Percentiles rank a stretch among this genome's conserved stretches.
These are phyloP conservation scores for Micractinium sp. DNA, from an alignment of 139 green algal species.

Conservation along the genomic window DNA sequence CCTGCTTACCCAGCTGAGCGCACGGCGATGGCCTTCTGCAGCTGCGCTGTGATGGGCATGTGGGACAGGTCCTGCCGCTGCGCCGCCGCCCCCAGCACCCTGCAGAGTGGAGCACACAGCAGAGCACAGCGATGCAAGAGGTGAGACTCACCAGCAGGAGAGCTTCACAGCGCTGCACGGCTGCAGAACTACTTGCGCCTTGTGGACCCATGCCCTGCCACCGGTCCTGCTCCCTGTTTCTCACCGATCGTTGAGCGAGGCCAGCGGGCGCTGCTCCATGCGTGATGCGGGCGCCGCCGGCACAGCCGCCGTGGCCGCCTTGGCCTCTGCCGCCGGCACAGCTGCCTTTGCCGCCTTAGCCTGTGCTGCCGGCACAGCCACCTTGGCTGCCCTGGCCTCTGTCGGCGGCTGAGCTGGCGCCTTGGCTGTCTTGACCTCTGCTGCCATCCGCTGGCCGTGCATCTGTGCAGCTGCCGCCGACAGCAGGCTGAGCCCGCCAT, in stretches of 20 bases:
- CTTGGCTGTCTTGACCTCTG: background rate
- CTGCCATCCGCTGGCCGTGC: background rate
- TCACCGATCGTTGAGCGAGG: slow-evolving; percentile 6
- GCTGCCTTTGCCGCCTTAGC: background rate
- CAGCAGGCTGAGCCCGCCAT: background rate
- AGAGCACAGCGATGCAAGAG: background rate
- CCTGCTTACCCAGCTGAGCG: background rate
- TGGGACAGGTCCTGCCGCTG: background rate
- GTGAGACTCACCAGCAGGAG: background rate
- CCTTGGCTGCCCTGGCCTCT: background rate
- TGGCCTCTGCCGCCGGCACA: background rate
- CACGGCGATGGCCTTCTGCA: slow-evolving; percentile 11
- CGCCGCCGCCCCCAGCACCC: slow-evolving; percentile 11
- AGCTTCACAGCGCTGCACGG: background rate
- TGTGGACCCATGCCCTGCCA: no score
- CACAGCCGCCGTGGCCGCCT: background rate
- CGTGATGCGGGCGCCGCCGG: background rate
- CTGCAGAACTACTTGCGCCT: background rate
- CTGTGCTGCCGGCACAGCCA: background rate
- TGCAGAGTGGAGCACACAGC: background rate
- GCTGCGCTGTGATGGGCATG: slow-evolving; percentile 21
- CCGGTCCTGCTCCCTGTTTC: background rate
- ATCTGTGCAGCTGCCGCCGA: background rate
- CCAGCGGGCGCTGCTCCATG: slow-evolving; percentile 21
- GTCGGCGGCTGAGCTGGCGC: background rate